phyloP scores from a whole-genome alignment of 108 stramenopile genomes.

The Nitzschia putrida region DNA sequence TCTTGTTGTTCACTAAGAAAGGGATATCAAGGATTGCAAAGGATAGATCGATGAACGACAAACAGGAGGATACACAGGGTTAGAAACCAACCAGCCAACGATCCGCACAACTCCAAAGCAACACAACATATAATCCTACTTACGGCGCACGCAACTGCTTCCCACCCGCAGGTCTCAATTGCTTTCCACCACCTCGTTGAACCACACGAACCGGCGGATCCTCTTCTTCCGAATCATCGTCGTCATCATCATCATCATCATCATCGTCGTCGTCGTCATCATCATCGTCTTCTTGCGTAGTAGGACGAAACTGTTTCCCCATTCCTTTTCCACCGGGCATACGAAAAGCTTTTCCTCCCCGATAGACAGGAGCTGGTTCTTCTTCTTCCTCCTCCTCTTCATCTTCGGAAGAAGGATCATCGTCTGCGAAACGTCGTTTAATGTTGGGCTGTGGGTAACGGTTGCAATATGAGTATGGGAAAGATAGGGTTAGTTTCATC shows the following conservation, averaged over 20 bases:
- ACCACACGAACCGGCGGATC: conserved; percentile 29
- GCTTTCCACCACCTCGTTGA: conserved; percentile 61
- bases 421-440: conserved; percentile 52
- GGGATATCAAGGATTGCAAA: no score
- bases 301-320: conserved; percentile 56
- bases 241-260: conserved; percentile 42
- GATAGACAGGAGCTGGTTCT: conserved; percentile 34
- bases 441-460: conserved; percentile 38
- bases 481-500: no score
- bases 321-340: conserved; percentile 56
- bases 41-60: background rate
- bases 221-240: conserved; percentile 38
- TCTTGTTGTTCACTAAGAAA: conserved; percentile 30
- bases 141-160: conserved; percentile 68
- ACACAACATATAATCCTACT: conserved; percentile 5
- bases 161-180: conserved; percentile 66
- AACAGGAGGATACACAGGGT: background rate
- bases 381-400: conserved; percentile 36
- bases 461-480: no score
- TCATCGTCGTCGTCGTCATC: conserved; percentile 33
- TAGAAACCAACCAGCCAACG: background rate
- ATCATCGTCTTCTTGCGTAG: conserved; percentile 38
- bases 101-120: no score
- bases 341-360: conserved; percentile 67
- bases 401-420: conserved; percentile 49